Evolutionary conservation across 148 eudicot genomes (phyloP), one percentile per base, ranked within the genome.

Genomic region (Salicornia ramosissima): DNA sequence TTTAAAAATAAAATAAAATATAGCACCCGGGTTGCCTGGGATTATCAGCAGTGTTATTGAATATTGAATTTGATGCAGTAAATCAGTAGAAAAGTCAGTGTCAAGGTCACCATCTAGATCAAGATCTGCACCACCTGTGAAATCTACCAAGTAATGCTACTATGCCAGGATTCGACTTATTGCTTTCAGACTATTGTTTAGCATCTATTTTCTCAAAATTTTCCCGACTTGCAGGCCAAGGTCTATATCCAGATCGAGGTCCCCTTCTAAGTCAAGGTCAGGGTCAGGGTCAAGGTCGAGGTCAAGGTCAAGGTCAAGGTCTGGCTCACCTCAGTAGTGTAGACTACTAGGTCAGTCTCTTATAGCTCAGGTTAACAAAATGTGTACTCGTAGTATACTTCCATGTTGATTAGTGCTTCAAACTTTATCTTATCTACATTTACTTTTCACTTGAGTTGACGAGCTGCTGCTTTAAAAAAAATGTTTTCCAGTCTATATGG

Each of bases 121-220:
- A 64, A 82, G 89, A 70, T 91, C 97, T 40, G 84, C 84, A 54
- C 78, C 99, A 54, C 99, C 97, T 73, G 85, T 82, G 59, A 90
- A 83, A 77, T 36, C 85, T 10, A 58, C 87, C 61, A 91, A 97
- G 99, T 90, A 81, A 50, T 29, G 67, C 46, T 16, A 40, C 61
- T 50, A 22, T 34, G 15, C 52, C 18, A 28, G 22, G 21, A 53
- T 63, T 22, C 28, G 45, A 30, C 66, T 33, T 6, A 5, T 47
- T 46, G 31, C 16, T 46, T 47, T 47, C 31, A 42, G 14, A 51
- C 2, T 51, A 40, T 29, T 18, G 2, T 62, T 1, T 19, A 13
- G 58, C 30, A 43, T 36, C 55, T 30, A 46, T 31, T 46, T 25
- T 4, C 18, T 54, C 30, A 39, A 24, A 21, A 47, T 61, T 15